phyloP scores from a whole-genome alignment of 179 eudicot genomes.

The Carnegiea gigantea region DNA sequence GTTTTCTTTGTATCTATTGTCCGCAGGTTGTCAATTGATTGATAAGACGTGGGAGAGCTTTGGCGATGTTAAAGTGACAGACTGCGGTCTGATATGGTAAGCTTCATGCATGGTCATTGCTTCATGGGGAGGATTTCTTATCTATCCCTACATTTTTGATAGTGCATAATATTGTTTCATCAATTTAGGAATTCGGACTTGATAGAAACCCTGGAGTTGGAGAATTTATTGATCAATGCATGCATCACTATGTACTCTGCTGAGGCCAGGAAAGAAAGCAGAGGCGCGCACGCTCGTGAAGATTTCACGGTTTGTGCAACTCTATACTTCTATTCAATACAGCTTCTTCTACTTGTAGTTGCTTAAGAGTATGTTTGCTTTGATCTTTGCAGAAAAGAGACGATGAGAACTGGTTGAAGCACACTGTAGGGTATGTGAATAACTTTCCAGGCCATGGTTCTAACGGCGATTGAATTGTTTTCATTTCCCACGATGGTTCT shows the following conservation, averaged over 20 bases:
- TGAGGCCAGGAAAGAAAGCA: conserved; percentile 98
- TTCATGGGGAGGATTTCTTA: neutral
- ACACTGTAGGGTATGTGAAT: conserved; percentile 66
- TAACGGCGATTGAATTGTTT: too few species aligned
- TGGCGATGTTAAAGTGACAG: conserved; percentile 81
- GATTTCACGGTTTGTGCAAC: conserved; percentile 71
- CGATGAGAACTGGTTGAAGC: conserved; percentile 85
- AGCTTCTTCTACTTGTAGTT: neutral
- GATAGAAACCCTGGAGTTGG: conserved; percentile 92
- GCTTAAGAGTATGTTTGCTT: conserved; percentile 14
- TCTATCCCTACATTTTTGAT: neutral
- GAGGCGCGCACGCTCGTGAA: conserved; percentile 99
- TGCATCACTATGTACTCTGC: conserved; percentile 98
- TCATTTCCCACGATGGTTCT: too few species aligned
- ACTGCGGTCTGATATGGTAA: conserved; percentile 93
- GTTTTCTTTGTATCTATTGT: conserved; percentile 6
- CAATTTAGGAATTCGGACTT: conserved; percentile 82
- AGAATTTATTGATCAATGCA: conserved; percentile 95
- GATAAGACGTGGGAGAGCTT: conserved; percentile 95
- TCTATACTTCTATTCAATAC: neutral
- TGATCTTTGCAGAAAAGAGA: conserved; percentile 68
- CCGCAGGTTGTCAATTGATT: conserved; percentile 80
- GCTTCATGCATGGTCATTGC: conserved; percentile 2
- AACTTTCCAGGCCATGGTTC: conserved; percentile 9
- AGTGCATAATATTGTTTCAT: neutral